A percentile compares a stretch with the other conserved stretches of the same genome.
Conservation (phyloP, 345 rosid genomes). For the Cochlearia excelsa region DNA sequence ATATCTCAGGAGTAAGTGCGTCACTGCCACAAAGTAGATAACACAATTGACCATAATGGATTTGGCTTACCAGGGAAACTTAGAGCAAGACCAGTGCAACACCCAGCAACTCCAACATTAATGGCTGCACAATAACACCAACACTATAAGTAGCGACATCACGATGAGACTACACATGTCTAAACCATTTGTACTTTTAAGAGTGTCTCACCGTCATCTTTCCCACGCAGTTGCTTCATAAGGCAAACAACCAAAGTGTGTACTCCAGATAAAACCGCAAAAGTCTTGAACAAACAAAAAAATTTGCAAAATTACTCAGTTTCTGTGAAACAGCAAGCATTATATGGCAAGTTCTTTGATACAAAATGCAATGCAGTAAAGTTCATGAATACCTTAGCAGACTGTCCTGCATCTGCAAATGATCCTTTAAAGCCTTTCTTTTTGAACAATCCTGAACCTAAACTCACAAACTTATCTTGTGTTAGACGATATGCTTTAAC, state of each 20-base stretch:
- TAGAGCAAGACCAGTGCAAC: constrained; percentile 84
- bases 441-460: constrained; percentile 81
- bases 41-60: neutral
- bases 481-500: neutral
- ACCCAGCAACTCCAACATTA: constrained; percentile 91
- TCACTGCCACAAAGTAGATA: neutral
- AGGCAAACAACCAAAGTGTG: constrained; percentile 44
- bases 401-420: constrained; percentile 72
- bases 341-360: neutral
- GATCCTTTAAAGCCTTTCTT: constrained; percentile 83
- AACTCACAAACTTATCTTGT: constrained; percentile 10
- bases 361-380: neutral
- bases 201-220: constrained; percentile 76
- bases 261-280: constrained; percentile 40
- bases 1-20: neutral
- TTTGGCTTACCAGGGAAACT: constrained; percentile 69
- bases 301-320: neutral
- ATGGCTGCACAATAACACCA: constrained; percentile 46
- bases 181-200: neutral
- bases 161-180: constrained; percentile 6
- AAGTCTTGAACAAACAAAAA: constrained; percentile 48
- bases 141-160: constrained; percentile 1
- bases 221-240: constrained; percentile 83
- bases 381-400: constrained; percentile 62
- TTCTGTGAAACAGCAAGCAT: neutral